phyloP scores from a whole-genome alignment of 306 rosid species.

The Lagenaria siceraria region DNA sequence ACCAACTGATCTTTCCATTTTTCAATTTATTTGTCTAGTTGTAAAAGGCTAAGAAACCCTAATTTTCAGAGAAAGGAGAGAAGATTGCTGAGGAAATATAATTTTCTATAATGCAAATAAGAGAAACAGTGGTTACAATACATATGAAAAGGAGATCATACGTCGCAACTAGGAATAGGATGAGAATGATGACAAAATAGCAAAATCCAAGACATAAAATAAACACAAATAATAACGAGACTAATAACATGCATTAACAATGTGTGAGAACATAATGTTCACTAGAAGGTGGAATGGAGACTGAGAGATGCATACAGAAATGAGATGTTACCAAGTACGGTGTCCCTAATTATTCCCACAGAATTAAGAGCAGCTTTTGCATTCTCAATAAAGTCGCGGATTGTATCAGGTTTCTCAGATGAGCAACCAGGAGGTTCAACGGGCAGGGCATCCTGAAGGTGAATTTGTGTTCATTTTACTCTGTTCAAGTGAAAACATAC shows the following conservation, averaged over 20 bases:
- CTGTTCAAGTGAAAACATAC: constrained; percentile 1
- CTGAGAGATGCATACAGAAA: neutral
- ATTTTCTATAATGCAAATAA: no score
- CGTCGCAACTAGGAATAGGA: no score
- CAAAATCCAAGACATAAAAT: no score
- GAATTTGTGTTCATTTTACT: constrained; percentile 6
- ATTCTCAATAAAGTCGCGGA: constrained; percentile 57
- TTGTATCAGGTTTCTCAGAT: constrained; percentile 55
- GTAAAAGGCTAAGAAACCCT: no score
- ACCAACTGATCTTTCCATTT: neutral
- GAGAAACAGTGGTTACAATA: no score
- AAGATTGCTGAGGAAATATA: no score
- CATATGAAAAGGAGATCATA: no score
- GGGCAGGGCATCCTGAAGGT: constrained; percentile 69
- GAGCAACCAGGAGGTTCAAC: constrained; percentile 93
- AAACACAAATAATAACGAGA: no score
- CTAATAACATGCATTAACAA: no score
- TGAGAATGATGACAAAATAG: no score
- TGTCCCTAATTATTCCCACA: constrained; percentile 89
- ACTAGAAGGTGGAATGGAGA: neutral
- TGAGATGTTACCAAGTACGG: constrained; percentile 37
- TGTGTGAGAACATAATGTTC: neutral
- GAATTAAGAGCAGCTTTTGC: constrained; percentile 85
- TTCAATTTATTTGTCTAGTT: neutral
- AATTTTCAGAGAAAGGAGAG: no score